Base-by-base conservation (phyloP, 306 rosid genomes). In the Cucurbita maxima region DNA sequence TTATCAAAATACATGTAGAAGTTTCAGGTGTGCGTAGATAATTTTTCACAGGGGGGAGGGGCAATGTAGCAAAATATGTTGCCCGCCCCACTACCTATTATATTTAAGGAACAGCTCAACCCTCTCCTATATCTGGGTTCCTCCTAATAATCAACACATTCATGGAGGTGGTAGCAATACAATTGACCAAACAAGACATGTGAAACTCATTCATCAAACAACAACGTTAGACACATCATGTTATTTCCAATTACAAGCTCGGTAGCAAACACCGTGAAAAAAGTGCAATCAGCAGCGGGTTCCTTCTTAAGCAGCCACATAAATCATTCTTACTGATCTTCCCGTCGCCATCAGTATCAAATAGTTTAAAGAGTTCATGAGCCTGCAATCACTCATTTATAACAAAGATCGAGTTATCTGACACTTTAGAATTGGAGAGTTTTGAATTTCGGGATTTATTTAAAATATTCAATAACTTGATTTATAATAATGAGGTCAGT, bases 211-310 rank as follows among this genome's bases (percentile, higher is more conserved):
- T 4, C 74, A 34, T 48, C 18, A 70, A 48, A 50, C 45, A 47
- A 50, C 25, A 70, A 70, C 9, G 74, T 70, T 47, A 70, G 58
- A 47, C 74, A 64, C n/a, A 43, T 53, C 43, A 41, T 3, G 43
- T 48, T 70, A 48, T 70, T 5, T 50, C 43, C 45, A 50, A 10
- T 18, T 70, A 70, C 43, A 15, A 70, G 41, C 74, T 50, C 25
- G 20, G 45, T 25, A 67, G 74, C n/a, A 76, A 82, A 75, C 80
- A 86, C 60, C 86, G 82, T 18, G 81, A 79, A 82, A 94, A 89
- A 77, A 94, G 84, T 7, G 96, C 95, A 44, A 88, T 81, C 66
- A 94, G 83, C 81, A 94, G 86, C 52, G 99, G 99, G 74, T 89
- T 89, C 78, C 14, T 79, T 82, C 79, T 85, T 34, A 94, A 81